Conservation (phyloP, 176 grass and related monocot species). For the Oryza punctata region DNA sequence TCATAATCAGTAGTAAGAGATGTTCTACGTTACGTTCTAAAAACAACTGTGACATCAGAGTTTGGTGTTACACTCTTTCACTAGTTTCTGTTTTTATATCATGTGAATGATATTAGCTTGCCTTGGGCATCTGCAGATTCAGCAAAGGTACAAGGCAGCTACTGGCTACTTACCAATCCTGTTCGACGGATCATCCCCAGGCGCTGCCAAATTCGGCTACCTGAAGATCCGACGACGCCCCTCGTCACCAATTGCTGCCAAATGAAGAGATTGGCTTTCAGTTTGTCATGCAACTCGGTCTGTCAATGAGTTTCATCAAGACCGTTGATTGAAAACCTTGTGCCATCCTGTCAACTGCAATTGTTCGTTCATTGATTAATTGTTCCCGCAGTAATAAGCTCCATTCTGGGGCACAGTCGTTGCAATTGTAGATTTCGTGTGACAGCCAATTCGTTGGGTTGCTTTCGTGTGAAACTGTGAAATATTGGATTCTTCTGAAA, state of each 20-base stretch:
- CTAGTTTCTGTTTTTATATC: not conserved
- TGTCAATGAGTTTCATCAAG: not conserved
- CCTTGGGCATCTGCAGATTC: slow-evolving; percentile 57
- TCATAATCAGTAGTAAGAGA: not conserved
- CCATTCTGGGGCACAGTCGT: not conserved
- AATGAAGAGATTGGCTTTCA: not conserved
- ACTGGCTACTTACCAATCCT: slow-evolving; percentile 77
- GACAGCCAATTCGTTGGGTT: no score
- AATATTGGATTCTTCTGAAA: no score
- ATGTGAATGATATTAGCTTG: not conserved
- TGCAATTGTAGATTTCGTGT: not conserved
- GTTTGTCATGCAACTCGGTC: not conserved
- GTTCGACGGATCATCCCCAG: slow-evolving; percentile 84
- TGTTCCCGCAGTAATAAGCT: not conserved
- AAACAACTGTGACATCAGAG: not conserved
- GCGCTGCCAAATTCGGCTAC: slow-evolving; percentile 81
- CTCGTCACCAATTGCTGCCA: not conserved
- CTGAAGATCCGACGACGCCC: slow-evolving; percentile 56
- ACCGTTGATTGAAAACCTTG: not conserved
- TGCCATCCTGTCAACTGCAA: not conserved
- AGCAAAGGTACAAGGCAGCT: slow-evolving; percentile 77
- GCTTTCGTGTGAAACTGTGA: no score
- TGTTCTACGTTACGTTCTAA: not conserved
- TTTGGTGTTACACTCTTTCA: not conserved
- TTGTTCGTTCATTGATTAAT: not conserved